Percentiles rank a stretch among this genome's conserved stretches.
Conservation (phyloP, 108 stramenopile species). For the Fragilariopsis cylindrus region DNA sequence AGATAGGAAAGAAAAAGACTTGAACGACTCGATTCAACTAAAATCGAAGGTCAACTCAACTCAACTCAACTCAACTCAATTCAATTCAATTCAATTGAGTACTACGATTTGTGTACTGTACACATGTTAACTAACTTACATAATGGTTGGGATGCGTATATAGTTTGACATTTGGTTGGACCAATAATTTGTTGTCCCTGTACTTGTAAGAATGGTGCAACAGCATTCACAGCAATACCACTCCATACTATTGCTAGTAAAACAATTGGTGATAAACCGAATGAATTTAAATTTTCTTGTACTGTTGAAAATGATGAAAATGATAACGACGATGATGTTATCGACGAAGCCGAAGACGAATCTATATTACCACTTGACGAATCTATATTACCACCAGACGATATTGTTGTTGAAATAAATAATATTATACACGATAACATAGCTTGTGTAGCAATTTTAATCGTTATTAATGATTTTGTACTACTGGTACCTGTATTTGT, state of each 20-base stretch:
- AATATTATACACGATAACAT: constrained; percentile 48
- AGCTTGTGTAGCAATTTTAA: constrained; percentile 71
- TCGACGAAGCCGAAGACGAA: neutral
- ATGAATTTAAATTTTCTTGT: constrained; percentile 14
- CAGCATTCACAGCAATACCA: constrained; percentile 69
- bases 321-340: neutral
- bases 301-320: neutral
- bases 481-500: neutral
- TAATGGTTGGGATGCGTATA: constrained; percentile 81
- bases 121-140: neutral
- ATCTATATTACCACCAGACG: neutral
- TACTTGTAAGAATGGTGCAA: constrained; percentile 80
- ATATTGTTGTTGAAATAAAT: constrained; percentile 3
- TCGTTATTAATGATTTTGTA: constrained; percentile 59
- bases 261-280: constrained; percentile 29
- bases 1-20: too few relatives aligned
- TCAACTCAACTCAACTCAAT: neutral
- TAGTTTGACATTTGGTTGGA: constrained; percentile 66
- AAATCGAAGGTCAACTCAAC: too few relatives aligned
- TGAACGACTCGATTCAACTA: too few relatives aligned
- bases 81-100: too few relatives aligned
- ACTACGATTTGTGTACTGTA: too few relatives aligned
- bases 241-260: constrained; percentile 56
- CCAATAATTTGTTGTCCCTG: constrained; percentile 75
- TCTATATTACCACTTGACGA: neutral